phyloP scores from a whole-genome alignment of 2,329 filamentous ascomycete genomes.

The Arthrinium phaeospermum region DNA sequence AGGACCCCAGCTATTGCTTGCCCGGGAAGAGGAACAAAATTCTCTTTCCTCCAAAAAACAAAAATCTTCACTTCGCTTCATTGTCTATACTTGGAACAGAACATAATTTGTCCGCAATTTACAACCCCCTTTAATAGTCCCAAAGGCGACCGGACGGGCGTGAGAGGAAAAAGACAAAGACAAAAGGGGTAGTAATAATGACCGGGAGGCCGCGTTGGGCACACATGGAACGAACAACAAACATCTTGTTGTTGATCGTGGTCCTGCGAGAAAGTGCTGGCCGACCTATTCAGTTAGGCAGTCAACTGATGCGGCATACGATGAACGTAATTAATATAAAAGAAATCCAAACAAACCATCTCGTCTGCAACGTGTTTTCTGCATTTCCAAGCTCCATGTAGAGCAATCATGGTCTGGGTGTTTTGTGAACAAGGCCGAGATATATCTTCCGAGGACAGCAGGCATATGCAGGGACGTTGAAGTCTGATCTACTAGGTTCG shows the following conservation, averaged over 20 bases:
- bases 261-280: neutral
- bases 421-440: neutral
- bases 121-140: neutral
- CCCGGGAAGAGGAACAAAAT: neutral
- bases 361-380: neutral
- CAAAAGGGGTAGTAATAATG: neutral
- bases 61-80: neutral
- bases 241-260: neutral
- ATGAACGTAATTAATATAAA: constrained; percentile 9
- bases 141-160: neutral
- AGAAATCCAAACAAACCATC: neutral
- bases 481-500: neutral
- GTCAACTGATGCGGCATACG: constrained; percentile 12
- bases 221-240: neutral
- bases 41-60: neutral
- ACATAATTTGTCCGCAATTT: neutral
- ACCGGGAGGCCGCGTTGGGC: neutral
- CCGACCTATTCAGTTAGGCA: neutral
- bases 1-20: neutral
- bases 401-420: neutral
- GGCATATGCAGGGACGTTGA: no score
- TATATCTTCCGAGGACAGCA: neutral
- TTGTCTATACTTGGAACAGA: constrained; percentile 1
- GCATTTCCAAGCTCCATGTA: neutral
- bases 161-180: neutral